Conservation (phyloP, 306 rosid species). For the Trifolium pratense region DNA sequence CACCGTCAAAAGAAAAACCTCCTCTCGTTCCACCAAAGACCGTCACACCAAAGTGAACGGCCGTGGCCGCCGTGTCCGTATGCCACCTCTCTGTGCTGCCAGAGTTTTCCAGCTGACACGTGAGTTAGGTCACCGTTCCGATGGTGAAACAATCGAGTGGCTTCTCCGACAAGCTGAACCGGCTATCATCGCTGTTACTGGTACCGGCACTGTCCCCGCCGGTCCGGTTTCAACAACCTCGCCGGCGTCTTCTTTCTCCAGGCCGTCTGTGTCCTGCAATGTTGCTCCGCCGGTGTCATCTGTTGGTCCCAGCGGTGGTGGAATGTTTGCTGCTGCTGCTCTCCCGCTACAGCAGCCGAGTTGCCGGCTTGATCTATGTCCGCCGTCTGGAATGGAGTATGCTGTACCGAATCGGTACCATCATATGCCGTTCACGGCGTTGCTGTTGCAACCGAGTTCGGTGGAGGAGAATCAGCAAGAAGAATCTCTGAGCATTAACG, state of each 20-base stretch:
- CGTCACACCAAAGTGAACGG: conserved; percentile 97
- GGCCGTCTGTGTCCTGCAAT: conserved; percentile 50
- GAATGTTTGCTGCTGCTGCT: conserved; percentile 48
- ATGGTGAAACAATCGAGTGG: conserved; percentile 98
- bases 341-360: conserved; percentile 58
- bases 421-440: conserved; percentile 86
- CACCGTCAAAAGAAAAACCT: conserved; percentile 28
- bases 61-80: conserved; percentile 89
- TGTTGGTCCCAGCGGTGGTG: conserved; percentile 42
- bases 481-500: conserved; percentile 48
- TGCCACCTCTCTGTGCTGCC: conserved; percentile 96
- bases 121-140: conserved; percentile 95
- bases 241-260: conserved; percentile 35
- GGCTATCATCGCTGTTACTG: conserved; percentile 83
- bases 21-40: conserved; percentile 64
- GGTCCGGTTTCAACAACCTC: conserved; percentile 53
- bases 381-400: conserved; percentile 60
- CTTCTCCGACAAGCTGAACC: conserved; percentile 89
- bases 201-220: conserved; percentile 73
- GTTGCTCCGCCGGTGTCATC: conserved; percentile 46
- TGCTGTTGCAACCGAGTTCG: conserved; percentile 72
- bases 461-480: conserved; percentile 59
- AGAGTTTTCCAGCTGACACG: conserved; percentile 91
- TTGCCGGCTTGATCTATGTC: conserved; percentile 67
- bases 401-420: conserved; percentile 49